phyloP scores from a whole-genome alignment of 208 protist species.

The Pavlovales sp. region DNA sequence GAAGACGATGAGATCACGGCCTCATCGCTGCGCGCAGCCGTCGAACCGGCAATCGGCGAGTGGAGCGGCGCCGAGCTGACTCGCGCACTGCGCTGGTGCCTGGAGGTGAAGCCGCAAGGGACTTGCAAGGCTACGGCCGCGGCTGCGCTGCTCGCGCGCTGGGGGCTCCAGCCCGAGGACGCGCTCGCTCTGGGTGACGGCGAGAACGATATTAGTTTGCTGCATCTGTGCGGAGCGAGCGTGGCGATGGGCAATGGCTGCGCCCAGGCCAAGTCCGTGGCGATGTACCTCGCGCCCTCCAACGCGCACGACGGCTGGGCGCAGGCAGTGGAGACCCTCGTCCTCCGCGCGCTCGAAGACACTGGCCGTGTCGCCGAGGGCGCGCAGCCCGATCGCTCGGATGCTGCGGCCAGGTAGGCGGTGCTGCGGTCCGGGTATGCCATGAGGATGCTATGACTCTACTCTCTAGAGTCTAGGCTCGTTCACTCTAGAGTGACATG shows the following conservation, averaged over 20 bases:
- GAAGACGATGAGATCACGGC: too few relatives aligned
- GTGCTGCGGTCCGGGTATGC: too few relatives aligned
- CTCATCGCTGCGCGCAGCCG: neutral
- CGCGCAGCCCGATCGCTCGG: too few relatives aligned
- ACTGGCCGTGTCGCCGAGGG: too few relatives aligned
- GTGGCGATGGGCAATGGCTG: constrained; percentile 11
- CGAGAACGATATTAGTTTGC: neutral
- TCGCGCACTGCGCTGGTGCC: neutral
- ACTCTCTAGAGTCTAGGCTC: too few relatives aligned
- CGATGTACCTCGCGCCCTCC: neutral
- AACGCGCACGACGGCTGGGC: neutral
- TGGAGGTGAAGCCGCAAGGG: neutral
- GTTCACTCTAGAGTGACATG: too few relatives aligned
- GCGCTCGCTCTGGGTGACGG: constrained; percentile 11
- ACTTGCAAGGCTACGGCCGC: neutral
- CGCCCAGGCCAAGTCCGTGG: neutral
- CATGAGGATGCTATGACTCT: too few relatives aligned
- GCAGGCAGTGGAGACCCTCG: neutral
- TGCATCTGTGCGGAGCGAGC: neutral
- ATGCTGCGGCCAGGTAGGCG: too few relatives aligned
- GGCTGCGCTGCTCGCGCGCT: neutral
- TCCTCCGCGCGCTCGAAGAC: neutral
- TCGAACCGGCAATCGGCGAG: neutral
- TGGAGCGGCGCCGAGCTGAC: neutral
- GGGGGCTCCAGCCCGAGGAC: neutral